Evolutionary conservation across 495 filamentous ascomycete genomes (phyloP).

Genomic region (Cenococcum geophilum): DNA sequence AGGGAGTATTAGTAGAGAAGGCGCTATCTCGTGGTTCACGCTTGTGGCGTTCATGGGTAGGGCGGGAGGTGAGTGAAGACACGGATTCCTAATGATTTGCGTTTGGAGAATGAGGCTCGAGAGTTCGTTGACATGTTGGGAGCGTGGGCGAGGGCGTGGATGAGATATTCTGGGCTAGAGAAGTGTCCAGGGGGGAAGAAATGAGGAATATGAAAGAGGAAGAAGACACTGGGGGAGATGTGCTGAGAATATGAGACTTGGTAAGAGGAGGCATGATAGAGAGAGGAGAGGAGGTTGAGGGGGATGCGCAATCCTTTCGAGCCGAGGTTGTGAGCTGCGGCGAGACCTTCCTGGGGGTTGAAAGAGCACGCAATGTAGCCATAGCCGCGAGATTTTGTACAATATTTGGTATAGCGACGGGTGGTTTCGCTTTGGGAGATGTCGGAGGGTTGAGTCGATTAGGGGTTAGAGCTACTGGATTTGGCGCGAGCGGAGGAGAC

Average conservation of each 20-base stretch:
- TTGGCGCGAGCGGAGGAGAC: conserved; percentile 1
- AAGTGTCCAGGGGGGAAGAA: conserved; percentile 2
- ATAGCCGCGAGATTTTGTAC: conserved; percentile 4
- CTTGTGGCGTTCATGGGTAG: too few relatives aligned
- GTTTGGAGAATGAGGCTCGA: too few relatives aligned
- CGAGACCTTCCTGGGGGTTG: not conserved
- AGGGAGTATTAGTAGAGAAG: not conserved
- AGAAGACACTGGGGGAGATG: conserved; percentile 6
- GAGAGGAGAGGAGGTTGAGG: conserved; percentile 8
- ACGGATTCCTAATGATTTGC: too few relatives aligned
- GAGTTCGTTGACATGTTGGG: too few relatives aligned
- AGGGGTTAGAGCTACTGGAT: conserved; percentile 2
- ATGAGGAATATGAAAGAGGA: not conserved
- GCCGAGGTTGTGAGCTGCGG: not conserved
- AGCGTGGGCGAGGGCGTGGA: too few relatives aligned
- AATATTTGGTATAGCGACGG: conserved; percentile 8
- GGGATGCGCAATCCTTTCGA: not conserved
- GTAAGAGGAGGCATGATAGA: conserved; percentile 14
- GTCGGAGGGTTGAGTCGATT: not conserved
- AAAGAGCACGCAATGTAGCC: conserved; percentile 16
- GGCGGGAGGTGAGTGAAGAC: too few relatives aligned
- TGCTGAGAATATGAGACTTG: conserved; percentile 9
- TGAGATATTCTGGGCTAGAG: too few relatives aligned
- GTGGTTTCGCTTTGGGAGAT: conserved; percentile 2
- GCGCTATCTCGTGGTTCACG: too few relatives aligned